Percentiles rank a stretch among this genome's conserved stretches.
Conservation (phyloP, 352 stramenopile species). For the Phytophthora aleatoria region DNA sequence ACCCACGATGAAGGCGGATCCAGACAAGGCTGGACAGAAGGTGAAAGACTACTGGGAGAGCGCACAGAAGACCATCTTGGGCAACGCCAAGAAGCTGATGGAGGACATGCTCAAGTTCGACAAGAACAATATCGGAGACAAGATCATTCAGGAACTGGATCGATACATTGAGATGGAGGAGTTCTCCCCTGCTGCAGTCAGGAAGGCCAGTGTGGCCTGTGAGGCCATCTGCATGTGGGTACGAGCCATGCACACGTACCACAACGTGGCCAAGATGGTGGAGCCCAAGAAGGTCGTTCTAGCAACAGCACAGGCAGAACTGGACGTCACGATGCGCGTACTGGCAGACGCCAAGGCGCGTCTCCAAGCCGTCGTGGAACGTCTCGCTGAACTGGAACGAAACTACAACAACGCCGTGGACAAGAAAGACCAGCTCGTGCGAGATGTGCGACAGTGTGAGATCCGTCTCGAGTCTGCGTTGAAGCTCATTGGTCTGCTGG, state of each 20-base stretch:
- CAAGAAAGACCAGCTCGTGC: conserved; percentile 87
- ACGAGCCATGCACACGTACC: conserved; percentile 93
- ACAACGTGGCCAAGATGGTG: conserved; percentile 92
- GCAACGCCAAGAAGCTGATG: conserved; percentile 90
- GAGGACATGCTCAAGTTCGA: conserved; percentile 91
- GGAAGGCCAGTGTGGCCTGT: conserved; percentile 91
- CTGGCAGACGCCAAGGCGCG: conserved; percentile 86
- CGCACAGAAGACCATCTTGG: conserved; percentile 85
- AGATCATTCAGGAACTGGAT: conserved; percentile 88
- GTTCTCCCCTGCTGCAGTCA: conserved; percentile 87
- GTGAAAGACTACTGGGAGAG: conserved; percentile 91
- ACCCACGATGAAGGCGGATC: conserved; percentile 84
- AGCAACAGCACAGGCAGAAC: conserved; percentile 75
- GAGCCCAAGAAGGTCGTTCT: conserved; percentile 92
- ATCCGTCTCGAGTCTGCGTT: conserved; percentile 89
- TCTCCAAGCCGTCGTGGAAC: conserved; percentile 85
- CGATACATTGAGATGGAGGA: conserved; percentile 92
- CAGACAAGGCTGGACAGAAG: conserved; percentile 92
- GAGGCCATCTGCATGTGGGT: conserved; percentile 96
- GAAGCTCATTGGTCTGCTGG: conserved; percentile 90
- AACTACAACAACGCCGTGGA: conserved; percentile 89
- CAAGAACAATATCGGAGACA: conserved; percentile 90
- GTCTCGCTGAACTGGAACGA: conserved; percentile 89
- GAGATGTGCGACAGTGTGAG: conserved; percentile 82
- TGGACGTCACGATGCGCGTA: conserved; percentile 89